Evolutionary conservation across 73 alveolate species (phyloP), one percentile per base, ranked within the genome.

Genomic region (Diophrys appendiculata): DNA sequence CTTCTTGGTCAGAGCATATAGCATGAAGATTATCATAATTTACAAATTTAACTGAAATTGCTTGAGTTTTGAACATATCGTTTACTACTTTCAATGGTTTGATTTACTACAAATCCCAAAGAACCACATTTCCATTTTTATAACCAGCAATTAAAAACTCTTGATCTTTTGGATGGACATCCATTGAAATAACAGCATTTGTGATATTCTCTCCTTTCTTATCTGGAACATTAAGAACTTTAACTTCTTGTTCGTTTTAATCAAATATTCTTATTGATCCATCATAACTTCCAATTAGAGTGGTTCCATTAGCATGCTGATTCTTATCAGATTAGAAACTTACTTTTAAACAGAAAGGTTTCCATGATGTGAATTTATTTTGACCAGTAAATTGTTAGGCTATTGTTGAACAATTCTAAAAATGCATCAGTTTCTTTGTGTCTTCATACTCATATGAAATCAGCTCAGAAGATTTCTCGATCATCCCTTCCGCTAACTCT

Each of bases 221-320:
- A 25, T 25, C 75, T 3, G 75, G 23, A 60, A 60, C 89, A 0
- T 24, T 31, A 29, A 82, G 76, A n/a, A 28, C 35, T 60, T 68
- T 69, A 0, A 82, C 25, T 52, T 82, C 90, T 72, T 81, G 33
- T 65, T 69, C 90, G 33, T 54, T 31, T 56, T 14, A 72, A 68
- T 73, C 79, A 82, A 73, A 82, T 26, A 73, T 26, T 0, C 84
- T 30, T 11, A 82, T 77, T 11, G 76, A n/a, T 22, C 90, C 90
- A 73, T 82, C 90, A 2, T 82, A 82, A 32, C 84, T 82, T 25
- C 90, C 90, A 0, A 82, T 25, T n/a, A 60, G 54, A 11, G 74
- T 5, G 23, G 1, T 72, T 29, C 65, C 80, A 24, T 82, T 81
- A n/a, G 30, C 65, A 31, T 73, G 84, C n/a, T n/a, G n/a, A n/a